Evolutionary conservation across 2,329 filamentous ascomycete genomes (phyloP).

Genomic region (Aspergillus unguis): DNA sequence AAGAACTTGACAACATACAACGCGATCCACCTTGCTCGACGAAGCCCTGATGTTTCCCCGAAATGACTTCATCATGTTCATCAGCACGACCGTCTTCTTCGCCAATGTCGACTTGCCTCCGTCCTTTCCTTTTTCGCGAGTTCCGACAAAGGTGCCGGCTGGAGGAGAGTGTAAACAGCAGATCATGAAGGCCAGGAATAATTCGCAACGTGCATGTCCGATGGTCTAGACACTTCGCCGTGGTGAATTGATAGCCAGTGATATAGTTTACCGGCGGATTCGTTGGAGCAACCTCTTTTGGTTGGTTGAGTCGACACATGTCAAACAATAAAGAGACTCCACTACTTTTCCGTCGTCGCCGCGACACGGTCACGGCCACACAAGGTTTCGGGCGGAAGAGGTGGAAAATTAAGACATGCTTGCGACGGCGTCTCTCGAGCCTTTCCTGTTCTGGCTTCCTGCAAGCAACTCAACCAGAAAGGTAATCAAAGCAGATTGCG

Average conservation of each 20-base stretch:
- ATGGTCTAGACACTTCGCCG: conserved; percentile 16
- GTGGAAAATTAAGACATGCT: conserved; percentile 1
- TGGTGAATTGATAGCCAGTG: conserved; percentile 18
- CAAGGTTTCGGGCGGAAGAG: conserved; percentile 16
- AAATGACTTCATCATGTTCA: conserved; percentile 6
- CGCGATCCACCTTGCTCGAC: conserved; percentile 6
- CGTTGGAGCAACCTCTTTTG: conserved; percentile 12
- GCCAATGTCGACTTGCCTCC: neutral
- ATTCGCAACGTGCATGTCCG: conserved; percentile 7
- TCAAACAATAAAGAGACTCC: conserved; percentile 19
- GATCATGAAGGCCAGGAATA: conserved; percentile 6
- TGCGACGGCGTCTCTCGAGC: conserved; percentile 3
- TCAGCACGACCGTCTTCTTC: neutral
- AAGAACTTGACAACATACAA: conserved; percentile 10
- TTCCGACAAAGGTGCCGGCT: neutral
- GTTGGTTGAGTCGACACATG: conserved; percentile 25
- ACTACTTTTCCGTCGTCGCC: conserved; percentile 14
- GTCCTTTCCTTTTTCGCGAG: neutral
- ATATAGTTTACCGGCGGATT: conserved; percentile 14
- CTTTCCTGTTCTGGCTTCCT: conserved; percentile 2
- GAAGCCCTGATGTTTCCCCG: conserved; percentile 5
- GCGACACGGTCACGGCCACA: neutral
- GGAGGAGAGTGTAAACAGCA: conserved; percentile 9
- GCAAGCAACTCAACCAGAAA: conserved; percentile 14
- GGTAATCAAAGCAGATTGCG: conserved; percentile 10